These are phyloP conservation scores for Aspergillus sp. DNA, from an alignment of 2,329 filamentous ascomycete genomes.

Conservation along the genomic window DNA sequence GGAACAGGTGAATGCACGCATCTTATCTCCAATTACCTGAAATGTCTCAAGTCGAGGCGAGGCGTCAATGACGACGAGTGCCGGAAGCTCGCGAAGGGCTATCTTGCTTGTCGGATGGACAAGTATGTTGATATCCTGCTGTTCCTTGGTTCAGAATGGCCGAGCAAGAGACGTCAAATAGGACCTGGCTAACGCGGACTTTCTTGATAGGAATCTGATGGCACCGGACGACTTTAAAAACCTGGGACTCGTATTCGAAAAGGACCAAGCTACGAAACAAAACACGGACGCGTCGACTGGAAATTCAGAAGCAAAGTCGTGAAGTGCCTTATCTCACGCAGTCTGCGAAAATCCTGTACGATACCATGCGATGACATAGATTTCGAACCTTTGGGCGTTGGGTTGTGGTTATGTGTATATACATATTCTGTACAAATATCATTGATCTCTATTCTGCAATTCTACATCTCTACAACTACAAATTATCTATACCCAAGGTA, in stretches of 20 bases:
- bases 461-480: neutral
- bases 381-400: neutral
- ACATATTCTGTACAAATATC: neutral
- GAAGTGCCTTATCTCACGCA: neutral
- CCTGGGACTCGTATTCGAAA: constrained; percentile 69
- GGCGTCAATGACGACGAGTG: constrained; percentile 87
- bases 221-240: constrained; percentile 94
- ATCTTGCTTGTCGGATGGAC: constrained; percentile 92
- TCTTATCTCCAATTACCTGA: constrained; percentile 80
- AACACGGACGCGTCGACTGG: neutral
- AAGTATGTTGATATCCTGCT: constrained; percentile 55
- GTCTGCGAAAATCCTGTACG: neutral
- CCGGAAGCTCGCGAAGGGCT: constrained; percentile 79
- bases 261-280: constrained; percentile 18
- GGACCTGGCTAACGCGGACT: neutral
- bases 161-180: neutral
- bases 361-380: neutral
- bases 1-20: constrained; percentile 77
- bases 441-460: too few species aligned
- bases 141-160: neutral
- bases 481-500: too few species aligned
- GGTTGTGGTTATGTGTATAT: neutral
- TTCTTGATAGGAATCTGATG: constrained; percentile 75
- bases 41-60: constrained; percentile 78
- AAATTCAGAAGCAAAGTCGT: constrained; percentile 11